These are phyloP conservation scores for Trifolium subterraneum DNA, from an alignment of 306 rosid species.

Conservation along the genomic window DNA sequence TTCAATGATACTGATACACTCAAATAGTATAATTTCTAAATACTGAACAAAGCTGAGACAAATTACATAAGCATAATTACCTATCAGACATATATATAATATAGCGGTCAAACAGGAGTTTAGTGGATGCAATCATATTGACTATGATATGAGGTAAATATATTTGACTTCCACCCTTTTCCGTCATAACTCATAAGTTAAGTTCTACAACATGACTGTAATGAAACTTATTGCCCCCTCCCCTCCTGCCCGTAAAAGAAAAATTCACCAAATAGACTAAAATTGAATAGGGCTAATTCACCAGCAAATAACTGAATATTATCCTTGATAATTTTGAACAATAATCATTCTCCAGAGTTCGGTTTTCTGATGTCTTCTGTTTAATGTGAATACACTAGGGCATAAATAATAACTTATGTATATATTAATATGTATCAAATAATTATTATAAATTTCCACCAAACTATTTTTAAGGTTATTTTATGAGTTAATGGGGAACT, in stretches of 20 bases:
- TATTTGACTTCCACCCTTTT: constrained; percentile 9
- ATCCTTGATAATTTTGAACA: background rate
- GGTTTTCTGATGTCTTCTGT: constrained; percentile 4
- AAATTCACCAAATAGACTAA: background rate
- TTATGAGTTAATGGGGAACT: too few species aligned
- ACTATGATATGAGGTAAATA: constrained; percentile 15
- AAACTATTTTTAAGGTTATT: too few species aligned
- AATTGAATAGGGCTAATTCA: constrained; percentile 5
- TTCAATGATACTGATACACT: constrained; percentile 10
- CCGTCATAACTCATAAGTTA: constrained; percentile 12
- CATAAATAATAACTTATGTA: constrained; percentile 13
- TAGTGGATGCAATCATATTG: constrained; percentile 24
- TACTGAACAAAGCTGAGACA: constrained; percentile 15
- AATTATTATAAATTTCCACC: too few species aligned
- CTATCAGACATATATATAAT: background rate
- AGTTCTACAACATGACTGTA: constrained; percentile 16
- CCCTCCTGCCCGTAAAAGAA: background rate
- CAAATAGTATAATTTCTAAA: constrained; percentile 18
- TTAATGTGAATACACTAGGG: constrained; percentile 20
- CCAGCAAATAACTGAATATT: constrained; percentile 23
- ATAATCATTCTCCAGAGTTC: background rate
- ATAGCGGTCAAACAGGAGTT: constrained; percentile 15
- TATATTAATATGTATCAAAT: too few species aligned
- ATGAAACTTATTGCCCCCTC: background rate
- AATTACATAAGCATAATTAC: constrained; percentile 6